phyloP scores from a whole-genome alignment of 345 rosid genomes.

The Capsella bursapastoris region DNA sequence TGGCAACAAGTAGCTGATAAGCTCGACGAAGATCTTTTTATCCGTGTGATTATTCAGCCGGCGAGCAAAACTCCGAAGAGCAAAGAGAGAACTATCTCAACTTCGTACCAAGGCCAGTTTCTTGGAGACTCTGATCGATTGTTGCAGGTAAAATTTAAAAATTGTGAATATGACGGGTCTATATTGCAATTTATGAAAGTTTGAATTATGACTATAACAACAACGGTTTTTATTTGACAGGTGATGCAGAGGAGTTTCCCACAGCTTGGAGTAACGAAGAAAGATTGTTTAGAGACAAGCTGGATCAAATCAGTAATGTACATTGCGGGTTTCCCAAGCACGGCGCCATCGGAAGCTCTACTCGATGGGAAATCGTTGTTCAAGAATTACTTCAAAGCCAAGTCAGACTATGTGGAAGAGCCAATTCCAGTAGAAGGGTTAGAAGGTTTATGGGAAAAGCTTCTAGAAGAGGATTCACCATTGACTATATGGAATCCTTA shows the following conservation, averaged over 20 bases:
- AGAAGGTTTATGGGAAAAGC: constrained; percentile 43
- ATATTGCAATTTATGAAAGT: constrained; percentile 4
- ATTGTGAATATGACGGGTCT: background rate
- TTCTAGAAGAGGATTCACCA: constrained; percentile 40
- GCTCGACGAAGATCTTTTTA: constrained; percentile 63
- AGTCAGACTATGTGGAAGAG: constrained; percentile 70
- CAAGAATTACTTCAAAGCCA: constrained; percentile 68
- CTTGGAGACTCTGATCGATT: constrained; percentile 52
- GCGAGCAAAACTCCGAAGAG: constrained; percentile 36
- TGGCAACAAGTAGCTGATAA: constrained; percentile 69
- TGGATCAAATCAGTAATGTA: constrained; percentile 70
- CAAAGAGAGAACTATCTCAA: constrained; percentile 48
- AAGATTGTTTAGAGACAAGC: constrained; percentile 61
- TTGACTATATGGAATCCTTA: constrained; percentile 46
- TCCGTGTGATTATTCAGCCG: constrained; percentile 53
- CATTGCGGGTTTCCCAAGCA: constrained; percentile 58
- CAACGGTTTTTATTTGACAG: constrained; percentile 20
- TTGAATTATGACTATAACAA: constrained; percentile 1
- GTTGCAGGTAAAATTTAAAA: constrained; percentile 33
- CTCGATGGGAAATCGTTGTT: constrained; percentile 55
- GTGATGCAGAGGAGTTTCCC: constrained; percentile 64
- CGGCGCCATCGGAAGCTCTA: constrained; percentile 50
- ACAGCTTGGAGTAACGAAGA: constrained; percentile 56
- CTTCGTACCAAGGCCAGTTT: constrained; percentile 53
- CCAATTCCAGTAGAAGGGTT: constrained; percentile 41